Evolutionary conservation across 2,329 filamentous ascomycete species (phyloP).

Genomic region (Trichoderma koningiopsis): DNA sequence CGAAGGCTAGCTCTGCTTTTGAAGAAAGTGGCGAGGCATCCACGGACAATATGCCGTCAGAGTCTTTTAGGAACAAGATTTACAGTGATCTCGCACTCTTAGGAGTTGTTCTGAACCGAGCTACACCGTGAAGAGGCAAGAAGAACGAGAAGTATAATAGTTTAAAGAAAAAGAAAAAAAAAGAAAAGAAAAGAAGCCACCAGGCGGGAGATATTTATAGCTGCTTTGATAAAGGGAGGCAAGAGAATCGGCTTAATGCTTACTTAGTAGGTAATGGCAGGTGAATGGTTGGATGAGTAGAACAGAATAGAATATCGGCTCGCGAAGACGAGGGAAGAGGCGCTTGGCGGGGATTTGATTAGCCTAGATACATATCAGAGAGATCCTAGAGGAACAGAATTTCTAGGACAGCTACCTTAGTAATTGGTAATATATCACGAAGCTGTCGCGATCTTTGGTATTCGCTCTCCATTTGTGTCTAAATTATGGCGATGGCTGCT

Average conservation of each 20-base stretch:
- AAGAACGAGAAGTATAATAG: neutral
- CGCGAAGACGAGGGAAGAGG: neutral
- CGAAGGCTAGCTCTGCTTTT: neutral
- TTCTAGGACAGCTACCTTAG: neutral
- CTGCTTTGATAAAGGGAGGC: neutral
- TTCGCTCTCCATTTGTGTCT: neutral
- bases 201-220: neutral
- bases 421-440: neutral
- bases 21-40: neutral
- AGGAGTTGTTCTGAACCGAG: neutral
- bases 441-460: neutral
- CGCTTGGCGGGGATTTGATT: neutral
- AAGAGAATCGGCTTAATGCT: neutral
- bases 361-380: neutral
- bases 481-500: neutral
- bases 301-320: neutral
- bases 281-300: conserved; percentile 22
- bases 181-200: neutral
- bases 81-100: conserved; percentile 9
- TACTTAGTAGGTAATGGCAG: neutral
- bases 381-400: neutral
- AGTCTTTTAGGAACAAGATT: neutral
- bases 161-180: no score
- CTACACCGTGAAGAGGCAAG: neutral
- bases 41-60: neutral